Evolutionary conservation across 163 green algal genomes (phyloP).

Genomic region (Scenedesmus sp.): DNA sequence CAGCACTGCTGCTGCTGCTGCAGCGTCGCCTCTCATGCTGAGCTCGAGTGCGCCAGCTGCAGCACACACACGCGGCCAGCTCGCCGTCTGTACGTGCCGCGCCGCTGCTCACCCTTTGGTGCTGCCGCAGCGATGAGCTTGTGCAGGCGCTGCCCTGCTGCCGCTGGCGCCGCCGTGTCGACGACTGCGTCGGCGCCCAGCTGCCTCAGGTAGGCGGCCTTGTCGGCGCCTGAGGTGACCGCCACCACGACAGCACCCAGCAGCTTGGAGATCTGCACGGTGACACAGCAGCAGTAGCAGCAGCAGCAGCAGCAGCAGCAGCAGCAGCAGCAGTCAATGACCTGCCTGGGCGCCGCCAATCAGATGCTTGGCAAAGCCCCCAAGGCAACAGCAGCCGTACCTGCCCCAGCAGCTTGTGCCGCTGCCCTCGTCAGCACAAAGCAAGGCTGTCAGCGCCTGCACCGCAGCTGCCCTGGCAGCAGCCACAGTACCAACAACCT

Average conservation of each 20-base stretch:
- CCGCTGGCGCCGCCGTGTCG: constrained; percentile 66
- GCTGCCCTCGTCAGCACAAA: constrained; percentile 27
- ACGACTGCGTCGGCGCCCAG: constrained; percentile 83
- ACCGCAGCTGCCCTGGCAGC: not conserved
- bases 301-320: no score
- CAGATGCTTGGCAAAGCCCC: no score
- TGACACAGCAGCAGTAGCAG: not conserved
- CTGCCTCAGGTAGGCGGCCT: constrained; percentile 69
- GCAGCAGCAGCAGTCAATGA: no score
- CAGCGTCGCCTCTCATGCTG: not conserved
- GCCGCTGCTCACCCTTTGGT: constrained; percentile 57
- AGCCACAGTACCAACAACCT: not conserved
- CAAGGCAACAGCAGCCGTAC: constrained; percentile 76
- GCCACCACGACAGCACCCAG: constrained; percentile 81
- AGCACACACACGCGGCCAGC: not conserved
- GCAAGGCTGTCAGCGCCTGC: no score
- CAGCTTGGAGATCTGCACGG: constrained; percentile 67
- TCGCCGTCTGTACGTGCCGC: no score
- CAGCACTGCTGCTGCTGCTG: not conserved
- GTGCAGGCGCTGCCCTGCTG: constrained; percentile 58
- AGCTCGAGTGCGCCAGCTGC: no score
- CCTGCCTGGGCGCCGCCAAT: no score
- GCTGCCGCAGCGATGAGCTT: constrained; percentile 65
- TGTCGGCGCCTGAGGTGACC: constrained; percentile 73
- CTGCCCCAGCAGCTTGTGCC: constrained; percentile 72